Percentiles rank a stretch among this genome's conserved stretches.
Evolutionary conservation across 257 asterid genomes (phyloP).

Genomic region (Solanum tarijense): DNA sequence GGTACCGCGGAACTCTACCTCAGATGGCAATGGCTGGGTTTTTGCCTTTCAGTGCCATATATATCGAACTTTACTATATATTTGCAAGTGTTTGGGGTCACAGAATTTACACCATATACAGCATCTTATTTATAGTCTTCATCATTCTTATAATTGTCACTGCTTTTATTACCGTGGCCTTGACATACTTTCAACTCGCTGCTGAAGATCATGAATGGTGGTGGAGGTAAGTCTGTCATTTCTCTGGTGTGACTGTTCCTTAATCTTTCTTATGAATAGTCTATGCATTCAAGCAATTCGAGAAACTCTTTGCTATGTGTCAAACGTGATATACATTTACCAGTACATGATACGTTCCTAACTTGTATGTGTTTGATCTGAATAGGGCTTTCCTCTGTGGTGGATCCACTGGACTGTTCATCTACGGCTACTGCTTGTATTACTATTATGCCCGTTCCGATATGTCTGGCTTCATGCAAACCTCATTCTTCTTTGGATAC

Average conservation of each 20-base stretch:
- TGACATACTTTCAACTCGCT: conserved; percentile 22
- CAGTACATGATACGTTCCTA: background rate
- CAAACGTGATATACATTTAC: background rate
- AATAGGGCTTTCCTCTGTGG: conserved; percentile 22
- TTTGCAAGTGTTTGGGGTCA: conserved; percentile 34
- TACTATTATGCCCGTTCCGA: conserved; percentile 22
- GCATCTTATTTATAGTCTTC: conserved; percentile 19
- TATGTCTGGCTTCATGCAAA: conserved; percentile 28
- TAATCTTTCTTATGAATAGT: background rate
- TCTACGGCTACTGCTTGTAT: conserved; percentile 23
- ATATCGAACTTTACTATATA: conserved; percentile 21
- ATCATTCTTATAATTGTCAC: conserved; percentile 19
- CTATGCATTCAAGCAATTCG: background rate
- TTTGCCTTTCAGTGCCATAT: conserved; percentile 29
- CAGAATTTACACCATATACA: conserved; percentile 18
- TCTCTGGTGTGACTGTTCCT: background rate
- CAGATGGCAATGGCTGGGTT: conserved; percentile 35
- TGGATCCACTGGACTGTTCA: conserved; percentile 23
- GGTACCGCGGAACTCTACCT: conserved; percentile 22
- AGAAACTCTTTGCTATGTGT: background rate
- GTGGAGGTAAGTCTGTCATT: conserved; percentile 15
- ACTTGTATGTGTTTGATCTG: background rate
- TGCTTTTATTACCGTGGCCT: conserved; percentile 19
- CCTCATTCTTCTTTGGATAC: conserved; percentile 23
- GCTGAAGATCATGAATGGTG: conserved; percentile 32